These are phyloP conservation scores for Anthracocystis panici-leucophaei DNA, from an alignment of 1,284 basidiomycete species.

Conservation along the genomic window DNA sequence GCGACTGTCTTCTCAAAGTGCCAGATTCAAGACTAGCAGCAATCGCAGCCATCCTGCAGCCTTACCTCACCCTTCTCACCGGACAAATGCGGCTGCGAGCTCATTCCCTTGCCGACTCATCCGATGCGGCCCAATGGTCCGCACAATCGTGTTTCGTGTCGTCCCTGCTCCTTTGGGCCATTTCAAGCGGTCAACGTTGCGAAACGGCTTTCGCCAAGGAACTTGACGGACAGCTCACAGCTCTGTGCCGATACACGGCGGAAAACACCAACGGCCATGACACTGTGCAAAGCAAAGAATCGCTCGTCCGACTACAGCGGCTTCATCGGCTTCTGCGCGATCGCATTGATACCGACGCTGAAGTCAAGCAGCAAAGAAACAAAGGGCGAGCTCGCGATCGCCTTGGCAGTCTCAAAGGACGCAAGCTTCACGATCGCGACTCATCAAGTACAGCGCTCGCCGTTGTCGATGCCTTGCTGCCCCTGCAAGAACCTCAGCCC, in stretches of 20 bases:
- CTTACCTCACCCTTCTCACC: constrained; percentile 25
- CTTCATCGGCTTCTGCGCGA: constrained; percentile 11
- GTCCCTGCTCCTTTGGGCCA: constrained; percentile 6
- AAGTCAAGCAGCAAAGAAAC: not conserved
- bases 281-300: not conserved
- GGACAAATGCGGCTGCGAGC: constrained; percentile 16
- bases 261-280: not conserved
- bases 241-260: not conserved
- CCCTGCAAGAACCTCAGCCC: not conserved
- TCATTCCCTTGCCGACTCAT: not conserved
- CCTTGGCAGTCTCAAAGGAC: constrained; percentile 12
- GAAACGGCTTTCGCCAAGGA: constrained; percentile 11
- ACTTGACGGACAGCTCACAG: constrained; percentile 14
- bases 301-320: not conserved
- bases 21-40: not conserved
- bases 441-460: not conserved
- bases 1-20: constrained; percentile 8
- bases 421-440: constrained; percentile 6
- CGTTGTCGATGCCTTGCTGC: constrained; percentile 20
- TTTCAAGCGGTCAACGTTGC: constrained; percentile 10
- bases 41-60: constrained; percentile 19
- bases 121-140: not conserved
- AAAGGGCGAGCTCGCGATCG: not conserved
- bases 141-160: constrained; percentile 17
- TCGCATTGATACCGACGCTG: not conserved